Evolutionary conservation across 345 rosid species (phyloP).

Genomic region (Pseudoturritis turrita): DNA sequence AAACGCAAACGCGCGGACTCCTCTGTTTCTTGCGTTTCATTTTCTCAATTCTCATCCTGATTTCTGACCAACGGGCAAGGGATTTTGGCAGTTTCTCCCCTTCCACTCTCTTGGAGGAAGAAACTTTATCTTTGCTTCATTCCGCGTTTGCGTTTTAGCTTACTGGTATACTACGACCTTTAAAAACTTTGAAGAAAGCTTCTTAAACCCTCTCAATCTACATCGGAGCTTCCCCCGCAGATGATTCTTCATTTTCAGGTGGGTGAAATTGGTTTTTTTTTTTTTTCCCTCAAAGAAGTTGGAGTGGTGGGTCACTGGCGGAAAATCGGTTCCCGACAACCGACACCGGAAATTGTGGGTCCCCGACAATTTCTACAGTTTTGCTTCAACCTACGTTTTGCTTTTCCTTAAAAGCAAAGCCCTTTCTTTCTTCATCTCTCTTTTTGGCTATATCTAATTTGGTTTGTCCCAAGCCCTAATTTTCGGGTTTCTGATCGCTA

Average conservation of each 20-base stretch:
- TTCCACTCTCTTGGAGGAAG: background rate
- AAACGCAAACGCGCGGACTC: background rate
- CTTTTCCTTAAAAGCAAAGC: conserved; percentile 54
- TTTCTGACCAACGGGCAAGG: background rate
- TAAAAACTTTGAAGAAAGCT: too few species aligned
- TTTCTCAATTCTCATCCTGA: background rate
- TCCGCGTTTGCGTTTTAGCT: conserved; percentile 2
- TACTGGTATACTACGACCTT: too few species aligned
- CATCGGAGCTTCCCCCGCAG: too few species aligned
- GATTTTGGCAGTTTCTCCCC: background rate
- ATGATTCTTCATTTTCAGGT: too few species aligned
- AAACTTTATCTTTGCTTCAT: background rate
- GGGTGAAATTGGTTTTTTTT: too few species aligned
- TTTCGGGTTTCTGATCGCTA: background rate
- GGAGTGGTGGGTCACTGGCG: background rate
- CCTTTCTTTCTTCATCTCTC: background rate
- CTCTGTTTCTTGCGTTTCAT: conserved; percentile 4
- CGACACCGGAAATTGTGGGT: conserved; percentile 37
- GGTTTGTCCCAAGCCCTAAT: background rate
- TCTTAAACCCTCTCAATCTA: too few species aligned
- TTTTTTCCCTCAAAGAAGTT: too few species aligned
- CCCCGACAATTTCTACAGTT: conserved; percentile 27
- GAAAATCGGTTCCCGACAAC: conserved; percentile 31
- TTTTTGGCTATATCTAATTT: conserved; percentile 25
- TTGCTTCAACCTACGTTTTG: conserved; percentile 21